Conservation (phyloP, 306 rosid genomes). For the Inga laurina region DNA sequence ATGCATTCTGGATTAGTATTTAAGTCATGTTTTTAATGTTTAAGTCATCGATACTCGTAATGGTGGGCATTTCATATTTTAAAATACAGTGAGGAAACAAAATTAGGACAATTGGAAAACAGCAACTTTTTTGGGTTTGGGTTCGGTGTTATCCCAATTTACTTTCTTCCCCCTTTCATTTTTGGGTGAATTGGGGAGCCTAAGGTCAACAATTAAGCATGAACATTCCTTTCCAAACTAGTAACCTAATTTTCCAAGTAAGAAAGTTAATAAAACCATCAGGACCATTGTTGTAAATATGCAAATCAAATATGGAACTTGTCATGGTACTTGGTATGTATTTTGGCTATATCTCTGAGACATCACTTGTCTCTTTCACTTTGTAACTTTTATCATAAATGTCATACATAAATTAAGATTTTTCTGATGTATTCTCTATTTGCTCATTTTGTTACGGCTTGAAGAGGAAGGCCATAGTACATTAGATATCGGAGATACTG, state of each 20-base stretch:
- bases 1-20: not conserved
- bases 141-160: not conserved
- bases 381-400: not conserved
- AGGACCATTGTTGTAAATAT: not conserved
- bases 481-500: not conserved
- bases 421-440: constrained; percentile 1
- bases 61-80: not conserved
- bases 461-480: not conserved
- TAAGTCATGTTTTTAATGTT: not conserved
- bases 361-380: not conserved
- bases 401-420: not conserved
- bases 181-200: not conserved
- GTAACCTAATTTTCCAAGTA: not conserved
- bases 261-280: not conserved
- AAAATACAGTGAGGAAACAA: not conserved
- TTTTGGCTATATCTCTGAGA: not conserved
- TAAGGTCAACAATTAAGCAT: not conserved
- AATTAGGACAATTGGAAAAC: not conserved
- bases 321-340: not conserved
- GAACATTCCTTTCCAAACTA: not conserved
- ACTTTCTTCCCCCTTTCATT: not conserved
- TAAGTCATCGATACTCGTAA: not conserved
- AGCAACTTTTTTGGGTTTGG: not conserved
- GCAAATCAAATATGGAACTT: not conserved
- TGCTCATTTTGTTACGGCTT: constrained; percentile 2